Base-by-base conservation (phyloP, 345 rosid genomes). In the Rhizophora mangle region DNA sequence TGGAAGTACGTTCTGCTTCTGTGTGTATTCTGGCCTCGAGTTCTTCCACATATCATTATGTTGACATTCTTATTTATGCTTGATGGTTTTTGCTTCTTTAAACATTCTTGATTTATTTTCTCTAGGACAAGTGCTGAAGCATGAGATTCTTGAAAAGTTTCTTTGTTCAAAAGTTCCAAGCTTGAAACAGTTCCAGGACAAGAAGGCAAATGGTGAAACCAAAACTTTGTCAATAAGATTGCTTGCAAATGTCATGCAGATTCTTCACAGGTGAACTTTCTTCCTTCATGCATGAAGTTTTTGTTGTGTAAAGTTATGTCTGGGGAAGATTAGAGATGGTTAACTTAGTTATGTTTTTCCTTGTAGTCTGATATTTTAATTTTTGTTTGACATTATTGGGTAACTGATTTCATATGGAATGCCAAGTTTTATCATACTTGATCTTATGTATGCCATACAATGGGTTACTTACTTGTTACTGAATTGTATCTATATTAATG, bases 91-190 rank as follows among this genome's bases (percentile, higher is more conserved):
- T 60, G 32, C 36, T 20, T 64, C 10, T 49, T 71, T 68, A 47
- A 76, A 61, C 69, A 32, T 66, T 16, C 56, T 21, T 68, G 0
- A 26, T 64, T 24, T 16, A 58, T 39, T 68, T 76, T 78, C 32
- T 70, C 56, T 69, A 90, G 99, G 91, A 81, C 96, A 95, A 88
- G 74, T 79, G 62, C 73, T 95, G 84, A 95, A 85, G 81, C 96
- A 90, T 77, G 93, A 88, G 82, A 81, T 64, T 70, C 82, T 95
- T 52, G 93, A 79, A 32, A 78, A 72, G 29, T 81, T 83, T 75
- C 67, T 92, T 49, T 74, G 65, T 72, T 76, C 92, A 60, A 86
- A 87, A 72, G 87, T 95, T 77, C 96, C 96, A 52, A 90, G 96
- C 83, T 85, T 95, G 90, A 90, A 85, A 82, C 88, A 85, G 68